Evolutionary conservation across 1,284 basidiomycete genomes (phyloP), one percentile per base, ranked within the genome.

Genomic region (Ustilago trichophora): DNA sequence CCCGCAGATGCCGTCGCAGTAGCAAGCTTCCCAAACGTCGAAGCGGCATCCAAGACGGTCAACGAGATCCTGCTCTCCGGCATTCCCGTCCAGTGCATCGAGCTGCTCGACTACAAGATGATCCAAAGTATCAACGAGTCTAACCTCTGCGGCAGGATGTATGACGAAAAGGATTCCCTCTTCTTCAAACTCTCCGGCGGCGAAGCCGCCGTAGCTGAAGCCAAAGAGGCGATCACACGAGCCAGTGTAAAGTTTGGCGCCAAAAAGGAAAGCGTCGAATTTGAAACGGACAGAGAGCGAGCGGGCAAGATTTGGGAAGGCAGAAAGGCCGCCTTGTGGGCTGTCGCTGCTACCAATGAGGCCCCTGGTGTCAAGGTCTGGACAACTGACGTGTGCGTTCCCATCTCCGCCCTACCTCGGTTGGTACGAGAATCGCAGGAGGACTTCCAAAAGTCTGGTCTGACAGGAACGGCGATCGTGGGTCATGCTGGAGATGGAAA

Each of bases 401-500:
- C 92, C 0, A 87, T 93, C 10, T 91, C 90, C 0, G 87, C 86
- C 35, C 85, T 94, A 9, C 91, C 92, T 0, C 84, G 87, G 36
- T 84, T 93, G 6, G 88, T 93, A 9, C 21, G 67, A 15, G 67
- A 66, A 43, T 65, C 67, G 35, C 67, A 70, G 38, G 40, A 52
- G 10, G 67, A 70, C 22, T 65, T 70, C 34, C 56, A 57, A 12
- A 18, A 52, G 8, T 48, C 47, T 0, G 67, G 67, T 2, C 38
- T 70, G 16, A 55, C 36, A 1, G 52, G 49, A 0, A 65, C 88
- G 2, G 86, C 86, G 0, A 87, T 91, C 33, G 85, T 90, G 10
- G 91, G 91, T 2, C 92, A 93, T 73, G 91, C 91, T 0, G 92
- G 92, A 1, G 92, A 94, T 79, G 92, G 91, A 82, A 84, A 85